Evolutionary conservation across 2,329 filamentous ascomycete genomes (phyloP), one percentile per base, ranked within the genome.

Genomic region (Dactylellina cionopaga): DNA sequence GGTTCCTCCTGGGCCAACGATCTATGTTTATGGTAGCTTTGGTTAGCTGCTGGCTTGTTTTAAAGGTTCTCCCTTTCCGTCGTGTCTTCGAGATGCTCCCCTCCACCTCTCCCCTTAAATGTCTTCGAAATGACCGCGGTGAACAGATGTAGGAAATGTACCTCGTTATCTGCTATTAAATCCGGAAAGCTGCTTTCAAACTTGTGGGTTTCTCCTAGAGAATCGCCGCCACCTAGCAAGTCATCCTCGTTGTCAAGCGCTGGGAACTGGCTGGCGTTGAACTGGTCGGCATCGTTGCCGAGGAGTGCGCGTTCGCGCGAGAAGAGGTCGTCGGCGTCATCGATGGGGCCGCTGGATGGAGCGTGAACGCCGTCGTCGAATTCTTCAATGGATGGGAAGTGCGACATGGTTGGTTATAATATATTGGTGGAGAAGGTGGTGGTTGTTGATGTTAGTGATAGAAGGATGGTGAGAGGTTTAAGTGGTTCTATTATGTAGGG

Each of bases 131-230:
- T 17, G 22, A 35, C n/a, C n/a, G 7, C 25, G 13, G 5, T 19
- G 9, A 5, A 4, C 44, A 17, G 4, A 35, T n/a, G n/a, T n/a
- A 17, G 13, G 4, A 19, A 55, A 55, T 41, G 24, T 47, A 70
- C 76, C 75, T 76, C 74, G 59, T 75, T 76, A 51, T 83, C 81
- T 51, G 85, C 87, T 77, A 88, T 86, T 76, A 99, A 88, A 64
- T 92, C 91, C 27, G 95, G 95, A 81, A 96, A 99, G 74, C 92
- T 92, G 80, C 88, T 92, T 82, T 96, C 91, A 77, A 98, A 98
- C 74, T 77, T 83, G 24, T 74, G 74, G 80, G 74, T 82, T 55
- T 80, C 81, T 25, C 74, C 74, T 73, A 82, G 81, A 58, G 79
- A 80, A 62, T 82, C 85, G 75, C 84, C 89, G 51, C 87, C 88